Conservation (phyloP, 2,329 filamentous ascomycete genomes). For the Fusarium setosum region DNA sequence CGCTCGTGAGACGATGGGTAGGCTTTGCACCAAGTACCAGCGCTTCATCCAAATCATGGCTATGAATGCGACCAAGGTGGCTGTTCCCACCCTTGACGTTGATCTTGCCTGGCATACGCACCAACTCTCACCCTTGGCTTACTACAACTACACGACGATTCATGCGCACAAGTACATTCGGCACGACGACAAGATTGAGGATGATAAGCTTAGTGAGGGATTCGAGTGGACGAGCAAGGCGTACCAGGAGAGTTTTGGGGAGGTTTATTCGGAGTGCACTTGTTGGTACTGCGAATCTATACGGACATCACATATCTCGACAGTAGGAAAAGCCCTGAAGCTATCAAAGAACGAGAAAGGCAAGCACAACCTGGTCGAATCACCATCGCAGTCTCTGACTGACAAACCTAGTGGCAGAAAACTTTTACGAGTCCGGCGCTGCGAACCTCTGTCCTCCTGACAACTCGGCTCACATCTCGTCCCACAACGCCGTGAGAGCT, state of each 20-base stretch:
- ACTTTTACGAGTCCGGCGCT: constrained; percentile 60
- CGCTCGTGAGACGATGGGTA: constrained; percentile 69
- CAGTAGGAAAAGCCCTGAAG: constrained; percentile 57
- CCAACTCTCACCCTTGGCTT: constrained; percentile 73
- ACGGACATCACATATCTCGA: constrained; percentile 57
- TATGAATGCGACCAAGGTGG: constrained; percentile 56
- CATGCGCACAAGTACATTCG: constrained; percentile 71
- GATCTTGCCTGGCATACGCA: constrained; percentile 87
- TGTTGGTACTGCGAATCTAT: constrained; percentile 85
- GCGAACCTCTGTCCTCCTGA: constrained; percentile 63
- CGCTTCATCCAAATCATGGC: constrained; percentile 73
- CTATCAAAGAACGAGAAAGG: constrained; percentile 58
- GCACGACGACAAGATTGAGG: constrained; percentile 86
- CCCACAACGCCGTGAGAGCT: constrained; percentile 72
- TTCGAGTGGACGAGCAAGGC: constrained; percentile 80
- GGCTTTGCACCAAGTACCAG: constrained; percentile 72
- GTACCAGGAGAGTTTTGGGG: constrained; percentile 73
- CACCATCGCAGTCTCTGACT: too few relatives aligned
- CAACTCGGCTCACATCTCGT: constrained; percentile 76
- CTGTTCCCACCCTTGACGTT: constrained; percentile 79
- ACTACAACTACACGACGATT: constrained; percentile 70
- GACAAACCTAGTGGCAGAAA: constrained; percentile 44
- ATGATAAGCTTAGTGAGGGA: constrained; percentile 68
- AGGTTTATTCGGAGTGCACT: constrained; percentile 80
- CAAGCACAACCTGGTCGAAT: constrained; percentile 28